Percentiles rank a stretch among this genome's conserved stretches.
These are phyloP conservation scores for Apiotrichum brassicae DNA, from an alignment of 1,284 basidiomycete genomes.

Conservation along the genomic window DNA sequence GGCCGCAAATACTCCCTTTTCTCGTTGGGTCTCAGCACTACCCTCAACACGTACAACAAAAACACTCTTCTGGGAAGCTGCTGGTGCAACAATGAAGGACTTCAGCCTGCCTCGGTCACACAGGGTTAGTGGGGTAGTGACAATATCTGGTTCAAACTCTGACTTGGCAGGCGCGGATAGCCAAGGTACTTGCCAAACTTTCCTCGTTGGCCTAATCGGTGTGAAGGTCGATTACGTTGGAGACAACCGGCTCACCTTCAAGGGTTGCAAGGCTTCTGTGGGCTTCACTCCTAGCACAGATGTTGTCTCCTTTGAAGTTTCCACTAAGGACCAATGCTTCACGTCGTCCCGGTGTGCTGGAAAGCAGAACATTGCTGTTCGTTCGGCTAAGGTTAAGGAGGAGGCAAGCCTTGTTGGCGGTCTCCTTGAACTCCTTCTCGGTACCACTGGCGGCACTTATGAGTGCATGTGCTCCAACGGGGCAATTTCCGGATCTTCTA, in stretches of 20 bases:
- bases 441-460: background rate
- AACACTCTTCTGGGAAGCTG: background rate
- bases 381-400: background rate
- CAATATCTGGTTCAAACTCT: background rate
- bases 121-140: background rate
- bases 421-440: background rate
- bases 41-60: background rate
- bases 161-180: background rate
- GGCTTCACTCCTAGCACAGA: background rate
- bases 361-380: background rate
- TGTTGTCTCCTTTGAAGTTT: background rate
- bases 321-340: background rate
- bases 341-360: background rate
- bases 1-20: background rate
- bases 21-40: background rate
- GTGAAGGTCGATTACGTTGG: background rate
- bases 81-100: background rate
- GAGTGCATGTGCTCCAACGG: constrained; percentile 4
- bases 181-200: background rate
- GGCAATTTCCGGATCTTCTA: background rate
- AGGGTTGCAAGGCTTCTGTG: background rate
- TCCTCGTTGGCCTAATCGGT: background rate
- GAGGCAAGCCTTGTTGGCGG: background rate
- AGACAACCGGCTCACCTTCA: background rate
- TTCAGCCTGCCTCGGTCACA: background rate